Evolutionary conservation across 2,329 filamentous ascomycete species (phyloP).

Genomic region (Hypoxylon sp.): DNA sequence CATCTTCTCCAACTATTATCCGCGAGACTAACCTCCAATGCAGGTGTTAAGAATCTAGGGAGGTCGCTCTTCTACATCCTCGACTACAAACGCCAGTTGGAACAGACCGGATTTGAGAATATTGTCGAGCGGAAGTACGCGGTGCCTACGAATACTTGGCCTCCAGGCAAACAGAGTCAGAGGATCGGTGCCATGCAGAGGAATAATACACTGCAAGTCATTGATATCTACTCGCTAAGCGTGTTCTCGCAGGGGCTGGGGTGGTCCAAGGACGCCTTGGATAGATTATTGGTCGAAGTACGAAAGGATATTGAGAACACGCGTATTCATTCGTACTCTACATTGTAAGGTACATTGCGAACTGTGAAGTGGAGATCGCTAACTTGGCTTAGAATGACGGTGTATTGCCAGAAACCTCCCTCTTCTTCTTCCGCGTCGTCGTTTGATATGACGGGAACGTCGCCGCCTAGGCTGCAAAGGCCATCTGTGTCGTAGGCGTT

Average conservation of each 20-base stretch:
- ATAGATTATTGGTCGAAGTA: conserved; percentile 46
- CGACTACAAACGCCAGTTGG: conserved; percentile 47
- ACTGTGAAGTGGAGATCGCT: conserved; percentile 5
- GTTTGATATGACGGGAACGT: conserved; percentile 18
- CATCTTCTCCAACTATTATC: neutral
- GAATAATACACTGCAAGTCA: conserved; percentile 49
- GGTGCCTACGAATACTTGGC: conserved; percentile 51
- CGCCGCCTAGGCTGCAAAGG: conserved; percentile 15
- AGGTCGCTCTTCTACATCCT: conserved; percentile 52
- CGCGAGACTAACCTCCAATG: conserved; percentile 21
- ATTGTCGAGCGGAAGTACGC: conserved; percentile 51
- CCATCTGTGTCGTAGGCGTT: conserved; percentile 17
- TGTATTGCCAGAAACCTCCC: conserved; percentile 51
- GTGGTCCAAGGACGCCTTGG: conserved; percentile 48
- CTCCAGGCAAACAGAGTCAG: conserved; percentile 53
- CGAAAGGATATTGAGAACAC: conserved; percentile 50
- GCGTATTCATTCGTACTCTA: conserved; percentile 52
- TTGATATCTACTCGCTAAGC: conserved; percentile 47
- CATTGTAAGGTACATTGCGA: conserved; percentile 45
- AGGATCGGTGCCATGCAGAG: conserved; percentile 52
- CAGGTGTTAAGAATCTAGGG: conserved; percentile 52
- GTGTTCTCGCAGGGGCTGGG: conserved; percentile 45
- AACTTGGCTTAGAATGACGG: conserved; percentile 48
- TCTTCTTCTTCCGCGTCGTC: conserved; percentile 41
- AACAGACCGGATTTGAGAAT: conserved; percentile 49